phyloP scores from a whole-genome alignment of 352 stramenopile genomes.

The Phytopythium aichiense region DNA sequence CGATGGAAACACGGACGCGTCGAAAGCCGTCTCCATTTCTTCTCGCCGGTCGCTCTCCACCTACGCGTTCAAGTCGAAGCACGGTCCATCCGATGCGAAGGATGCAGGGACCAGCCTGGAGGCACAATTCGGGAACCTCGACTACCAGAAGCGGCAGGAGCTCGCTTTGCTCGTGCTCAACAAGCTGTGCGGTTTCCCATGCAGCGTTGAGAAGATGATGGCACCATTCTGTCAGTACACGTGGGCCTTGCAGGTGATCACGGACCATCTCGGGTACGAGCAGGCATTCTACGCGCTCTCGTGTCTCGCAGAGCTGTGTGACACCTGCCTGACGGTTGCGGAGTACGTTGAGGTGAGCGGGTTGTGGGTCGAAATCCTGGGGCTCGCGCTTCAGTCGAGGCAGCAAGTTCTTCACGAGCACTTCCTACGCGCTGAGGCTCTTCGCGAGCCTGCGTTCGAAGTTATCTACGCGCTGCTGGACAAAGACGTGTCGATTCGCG shows the following conservation, averaged over 20 bases:
- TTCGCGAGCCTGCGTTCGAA: slow-evolving; percentile 77
- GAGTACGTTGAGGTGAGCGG: slow-evolving; percentile 73
- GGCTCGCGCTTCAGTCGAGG: slow-evolving; percentile 70
- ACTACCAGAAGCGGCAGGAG: slow-evolving; percentile 76
- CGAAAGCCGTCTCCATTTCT: slow-evolving; percentile 67
- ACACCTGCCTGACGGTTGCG: slow-evolving; percentile 68
- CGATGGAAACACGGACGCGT: slow-evolving; percentile 37
- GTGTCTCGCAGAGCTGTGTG: slow-evolving; percentile 72
- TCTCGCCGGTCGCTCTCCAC: slow-evolving; percentile 68
- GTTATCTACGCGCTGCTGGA: slow-evolving; percentile 72
- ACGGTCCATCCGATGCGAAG: slow-evolving; percentile 25
- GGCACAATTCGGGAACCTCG: slow-evolving; percentile 68
- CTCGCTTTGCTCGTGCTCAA: slow-evolving; percentile 72
- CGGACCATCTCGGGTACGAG: slow-evolving; percentile 75
- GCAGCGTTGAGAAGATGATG: slow-evolving; percentile 66
- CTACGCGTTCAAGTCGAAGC: slow-evolving; percentile 65
- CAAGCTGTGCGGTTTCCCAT: slow-evolving; percentile 76
- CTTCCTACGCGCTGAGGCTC: slow-evolving; percentile 67
- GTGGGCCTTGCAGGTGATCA: slow-evolving; percentile 80
- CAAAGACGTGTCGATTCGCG: slow-evolving; percentile 61
- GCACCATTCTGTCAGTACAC: slow-evolving; percentile 73
- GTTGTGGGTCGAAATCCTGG: slow-evolving; percentile 76
- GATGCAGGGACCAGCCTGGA: slow-evolving; percentile 40
- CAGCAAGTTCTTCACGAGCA: slow-evolving; percentile 82
- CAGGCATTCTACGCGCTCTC: slow-evolving; percentile 76